These are phyloP conservation scores for Leccinum boreale DNA, from an alignment of 768 basidiomycete genomes.

Conservation along the genomic window DNA sequence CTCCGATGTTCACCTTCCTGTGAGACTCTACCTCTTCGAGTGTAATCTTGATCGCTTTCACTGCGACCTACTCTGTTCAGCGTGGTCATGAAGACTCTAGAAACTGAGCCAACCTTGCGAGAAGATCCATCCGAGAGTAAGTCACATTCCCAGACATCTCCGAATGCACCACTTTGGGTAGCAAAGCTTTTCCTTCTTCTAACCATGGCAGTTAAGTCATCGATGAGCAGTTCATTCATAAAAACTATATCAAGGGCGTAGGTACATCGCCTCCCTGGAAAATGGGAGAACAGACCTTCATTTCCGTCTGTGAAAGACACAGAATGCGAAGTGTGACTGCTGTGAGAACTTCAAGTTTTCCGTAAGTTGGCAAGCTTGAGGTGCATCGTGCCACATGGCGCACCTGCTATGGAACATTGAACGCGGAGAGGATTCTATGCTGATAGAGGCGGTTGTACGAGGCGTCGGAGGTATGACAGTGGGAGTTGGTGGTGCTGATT, in stretches of 20 bases:
- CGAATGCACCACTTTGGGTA: constrained; percentile 13
- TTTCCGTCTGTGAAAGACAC: constrained; percentile 3
- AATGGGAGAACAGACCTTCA: constrained; percentile 7
- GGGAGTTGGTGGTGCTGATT: constrained; percentile 4
- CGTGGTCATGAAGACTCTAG: background rate
- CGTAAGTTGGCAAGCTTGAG: background rate
- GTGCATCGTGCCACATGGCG: background rate
- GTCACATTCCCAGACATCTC: constrained; percentile 26
- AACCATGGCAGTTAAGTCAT: background rate
- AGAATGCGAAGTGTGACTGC: constrained; percentile 11
- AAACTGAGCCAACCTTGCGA: constrained; percentile 5
- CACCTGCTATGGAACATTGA: constrained; percentile 12
- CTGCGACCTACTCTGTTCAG: constrained; percentile 16
- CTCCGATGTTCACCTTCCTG: constrained; percentile 1
- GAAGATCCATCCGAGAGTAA: constrained; percentile 6
- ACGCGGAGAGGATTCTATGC: background rate
- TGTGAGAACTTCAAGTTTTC: constrained; percentile 4
- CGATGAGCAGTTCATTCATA: constrained; percentile 5
- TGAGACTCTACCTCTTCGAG: background rate
- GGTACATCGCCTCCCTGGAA: background rate
- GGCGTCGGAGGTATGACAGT: constrained; percentile 5
- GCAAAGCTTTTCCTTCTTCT: constrained; percentile 7
- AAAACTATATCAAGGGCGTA: constrained; percentile 1
- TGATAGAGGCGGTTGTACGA: too few species aligned
- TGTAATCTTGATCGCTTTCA: constrained; percentile 15